A percentile compares a stretch with the other conserved stretches of the same genome.
Evolutionary conservation across 2,329 filamentous ascomycete species (phyloP).

Genomic region (Talaromyces piceae): DNA sequence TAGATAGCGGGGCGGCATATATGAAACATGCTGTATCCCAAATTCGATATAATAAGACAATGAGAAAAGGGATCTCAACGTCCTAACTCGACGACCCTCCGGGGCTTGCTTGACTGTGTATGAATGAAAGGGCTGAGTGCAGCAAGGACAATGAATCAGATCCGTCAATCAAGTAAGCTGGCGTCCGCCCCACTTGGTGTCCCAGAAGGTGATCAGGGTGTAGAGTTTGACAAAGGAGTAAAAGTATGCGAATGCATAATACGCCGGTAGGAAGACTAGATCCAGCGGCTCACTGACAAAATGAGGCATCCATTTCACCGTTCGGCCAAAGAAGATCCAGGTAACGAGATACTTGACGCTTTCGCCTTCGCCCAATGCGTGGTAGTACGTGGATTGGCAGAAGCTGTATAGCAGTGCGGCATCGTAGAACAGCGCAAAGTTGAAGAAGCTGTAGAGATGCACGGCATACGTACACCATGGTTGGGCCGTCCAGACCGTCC

Average conservation of each 20-base stretch:
- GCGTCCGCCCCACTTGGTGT: constrained; percentile 38
- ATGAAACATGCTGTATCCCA: too few relatives aligned
- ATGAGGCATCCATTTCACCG: constrained; percentile 50
- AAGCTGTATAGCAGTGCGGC: constrained; percentile 31
- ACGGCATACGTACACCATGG: constrained; percentile 52
- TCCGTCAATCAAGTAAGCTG: constrained; percentile 24
- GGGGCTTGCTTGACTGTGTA: too few relatives aligned
- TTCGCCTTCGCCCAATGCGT: constrained; percentile 3
- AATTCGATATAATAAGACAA: too few relatives aligned
- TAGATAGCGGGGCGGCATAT: too few relatives aligned
- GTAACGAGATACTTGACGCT: constrained; percentile 14
- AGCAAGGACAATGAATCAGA: too few relatives aligned
- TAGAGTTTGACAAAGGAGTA: constrained; percentile 54
- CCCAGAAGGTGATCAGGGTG: constrained; percentile 47
- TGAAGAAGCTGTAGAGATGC: constrained; percentile 47
- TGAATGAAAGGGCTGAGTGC: too few relatives aligned
- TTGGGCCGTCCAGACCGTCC: constrained; percentile 36
- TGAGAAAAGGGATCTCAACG: too few relatives aligned
- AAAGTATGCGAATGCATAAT: constrained; percentile 50
- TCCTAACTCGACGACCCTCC: too few relatives aligned
- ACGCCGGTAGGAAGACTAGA: constrained; percentile 42
- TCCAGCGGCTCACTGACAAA: constrained; percentile 47
- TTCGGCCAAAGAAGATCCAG: constrained; percentile 52
- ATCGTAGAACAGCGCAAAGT: constrained; percentile 52
- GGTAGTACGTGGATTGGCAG: constrained; percentile 13